Evolutionary conservation across 2,329 filamentous ascomycete species (phyloP).

Genomic region (Fusarium fujikuroi): DNA sequence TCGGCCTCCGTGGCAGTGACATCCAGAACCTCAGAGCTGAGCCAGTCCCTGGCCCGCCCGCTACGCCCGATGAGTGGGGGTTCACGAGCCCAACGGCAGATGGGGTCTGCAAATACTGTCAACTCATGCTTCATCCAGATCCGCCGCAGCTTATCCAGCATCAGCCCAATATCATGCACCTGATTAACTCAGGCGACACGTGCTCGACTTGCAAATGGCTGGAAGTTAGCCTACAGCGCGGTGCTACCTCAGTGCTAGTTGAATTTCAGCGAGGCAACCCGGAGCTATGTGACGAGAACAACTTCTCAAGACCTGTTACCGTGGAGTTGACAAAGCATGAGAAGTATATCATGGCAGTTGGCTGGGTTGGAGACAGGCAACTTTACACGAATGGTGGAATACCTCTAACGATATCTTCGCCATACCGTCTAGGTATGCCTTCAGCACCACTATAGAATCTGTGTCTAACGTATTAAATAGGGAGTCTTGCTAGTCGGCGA

Average conservation of each 20-base stretch:
- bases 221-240: background rate
- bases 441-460: accelerated
- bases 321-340: background rate
- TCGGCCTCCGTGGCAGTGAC: background rate
- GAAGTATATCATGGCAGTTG: background rate
- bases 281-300: background rate
- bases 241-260: background rate
- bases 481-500: background rate
- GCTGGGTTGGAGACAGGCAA: background rate
- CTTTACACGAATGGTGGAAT: background rate
- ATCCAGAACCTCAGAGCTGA: background rate
- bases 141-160: background rate
- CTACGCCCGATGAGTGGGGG: background rate
- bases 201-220: constrained; percentile 11
- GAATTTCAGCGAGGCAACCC: background rate
- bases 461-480: accelerated
- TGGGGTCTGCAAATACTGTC: constrained; percentile 9
- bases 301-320: background rate
- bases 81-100: background rate
- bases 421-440: background rate
- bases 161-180: background rate
- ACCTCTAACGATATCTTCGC: background rate
- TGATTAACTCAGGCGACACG: background rate
- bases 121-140: constrained; percentile 2
- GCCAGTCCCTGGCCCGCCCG: accelerated